These are phyloP conservation scores for Mortierella hygrophila DNA, from an alignment of 192 early-diverging fungal genomes.

Conservation along the genomic window DNA sequence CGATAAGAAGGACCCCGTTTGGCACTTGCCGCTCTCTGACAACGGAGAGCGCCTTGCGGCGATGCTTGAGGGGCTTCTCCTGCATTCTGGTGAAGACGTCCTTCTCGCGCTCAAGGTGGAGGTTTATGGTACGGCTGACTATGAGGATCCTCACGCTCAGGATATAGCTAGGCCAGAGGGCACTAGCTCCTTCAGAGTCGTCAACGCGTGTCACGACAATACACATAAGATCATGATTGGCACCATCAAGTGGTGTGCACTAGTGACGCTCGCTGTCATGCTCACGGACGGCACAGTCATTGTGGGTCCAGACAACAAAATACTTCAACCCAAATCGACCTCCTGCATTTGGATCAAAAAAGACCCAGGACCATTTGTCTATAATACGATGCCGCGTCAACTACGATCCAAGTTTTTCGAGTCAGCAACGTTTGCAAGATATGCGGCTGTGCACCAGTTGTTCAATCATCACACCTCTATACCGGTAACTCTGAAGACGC, in stretches of 20 bases:
- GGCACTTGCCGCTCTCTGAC: constrained; percentile 16
- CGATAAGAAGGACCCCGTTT: constrained; percentile 12
- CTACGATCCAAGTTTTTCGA: constrained; percentile 16
- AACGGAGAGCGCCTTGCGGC: constrained; percentile 12
- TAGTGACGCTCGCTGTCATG: constrained; percentile 22
- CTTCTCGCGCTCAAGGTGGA: constrained; percentile 24
- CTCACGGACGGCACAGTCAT: constrained; percentile 22
- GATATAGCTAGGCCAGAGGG: constrained; percentile 25
- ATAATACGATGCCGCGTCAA: constrained; percentile 22
- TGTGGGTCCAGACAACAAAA: constrained; percentile 22
- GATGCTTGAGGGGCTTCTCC: constrained; percentile 18
- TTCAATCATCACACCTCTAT: constrained; percentile 29
- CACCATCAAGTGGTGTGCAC: constrained; percentile 15
- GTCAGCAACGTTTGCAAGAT: constrained; percentile 12
- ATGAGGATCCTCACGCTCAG: constrained; percentile 25
- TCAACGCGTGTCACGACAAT: constrained; percentile 21
- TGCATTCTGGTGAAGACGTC: constrained; percentile 10
- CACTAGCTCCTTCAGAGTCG: constrained; percentile 21
- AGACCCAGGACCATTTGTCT: constrained; percentile 1
- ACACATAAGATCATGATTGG: constrained; percentile 34
- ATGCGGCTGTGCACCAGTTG: constrained; percentile 16
- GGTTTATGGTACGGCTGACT: constrained; percentile 15
- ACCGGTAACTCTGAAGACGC: constrained; percentile 28
- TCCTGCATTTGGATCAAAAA: constrained; percentile 27
- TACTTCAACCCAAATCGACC: constrained; percentile 12